Conservation (phyloP, 2,329 filamentous ascomycete genomes). For the Triangularia setosa region DNA sequence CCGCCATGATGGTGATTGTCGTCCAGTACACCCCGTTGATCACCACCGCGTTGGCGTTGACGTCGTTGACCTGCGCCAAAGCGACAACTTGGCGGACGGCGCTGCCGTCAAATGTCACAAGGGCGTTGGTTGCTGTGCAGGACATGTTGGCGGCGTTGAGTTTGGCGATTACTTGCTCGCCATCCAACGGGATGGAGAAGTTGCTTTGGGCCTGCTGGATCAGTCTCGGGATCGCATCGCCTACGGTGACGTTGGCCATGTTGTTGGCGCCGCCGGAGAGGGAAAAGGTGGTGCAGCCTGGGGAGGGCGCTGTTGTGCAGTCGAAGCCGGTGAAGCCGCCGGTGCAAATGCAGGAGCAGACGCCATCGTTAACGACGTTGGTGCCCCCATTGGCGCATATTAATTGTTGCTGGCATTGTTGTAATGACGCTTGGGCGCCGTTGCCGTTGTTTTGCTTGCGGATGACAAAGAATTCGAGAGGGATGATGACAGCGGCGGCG, state of each 20-base stretch:
- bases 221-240: constrained; percentile 71
- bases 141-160: constrained; percentile 74
- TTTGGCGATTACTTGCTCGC: constrained; percentile 65
- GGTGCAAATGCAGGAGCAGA: constrained; percentile 82
- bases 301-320: constrained; percentile 44
- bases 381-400: constrained; percentile 78
- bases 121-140: constrained; percentile 79
- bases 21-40: constrained; percentile 27
- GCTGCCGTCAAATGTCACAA: constrained; percentile 75
- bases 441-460: constrained; percentile 39
- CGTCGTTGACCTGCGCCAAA: background rate
- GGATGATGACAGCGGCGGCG: constrained; percentile 77
- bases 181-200: constrained; percentile 73
- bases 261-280: constrained; percentile 34
- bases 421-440: constrained; percentile 35
- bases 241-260: constrained; percentile 70
- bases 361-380: constrained; percentile 62
- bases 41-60: constrained; percentile 18
- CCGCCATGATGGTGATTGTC: constrained; percentile 33
- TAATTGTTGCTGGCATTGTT: constrained; percentile 57
- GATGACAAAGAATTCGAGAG: constrained; percentile 62
- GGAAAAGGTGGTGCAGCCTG: constrained; percentile 52
- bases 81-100: constrained; percentile 34
- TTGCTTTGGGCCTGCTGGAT: constrained; percentile 61
- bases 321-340: constrained; percentile 72